A percentile compares a stretch with the other conserved stretches of the same genome.
Conservation (phyloP, 116 monocot species). For the Papilionanthe hybrid region DNA sequence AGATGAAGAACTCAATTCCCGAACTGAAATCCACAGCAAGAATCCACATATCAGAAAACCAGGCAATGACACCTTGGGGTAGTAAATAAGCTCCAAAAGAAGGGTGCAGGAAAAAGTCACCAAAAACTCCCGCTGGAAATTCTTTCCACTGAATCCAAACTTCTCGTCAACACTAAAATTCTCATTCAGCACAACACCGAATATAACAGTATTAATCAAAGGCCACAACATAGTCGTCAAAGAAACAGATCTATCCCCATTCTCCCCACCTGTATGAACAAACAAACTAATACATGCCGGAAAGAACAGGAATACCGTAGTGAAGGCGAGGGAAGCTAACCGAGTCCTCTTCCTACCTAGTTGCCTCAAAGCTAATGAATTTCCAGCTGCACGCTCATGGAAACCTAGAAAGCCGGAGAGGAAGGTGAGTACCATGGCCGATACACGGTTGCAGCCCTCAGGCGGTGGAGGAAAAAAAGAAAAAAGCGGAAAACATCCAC, state of each 20-base stretch:
- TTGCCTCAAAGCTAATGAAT: conserved; percentile 28
- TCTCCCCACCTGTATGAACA: conserved; percentile 1
- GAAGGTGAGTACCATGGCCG: conserved; percentile 46
- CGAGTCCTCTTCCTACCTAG: conserved; percentile 36
- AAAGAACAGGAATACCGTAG: conserved; percentile 48
- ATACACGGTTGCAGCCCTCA: conserved; percentile 26
- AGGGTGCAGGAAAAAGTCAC: conserved; percentile 69
- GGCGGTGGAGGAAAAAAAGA: neutral
- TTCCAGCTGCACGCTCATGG: conserved; percentile 29
- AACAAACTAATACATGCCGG: conserved; percentile 45
- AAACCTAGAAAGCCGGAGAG: conserved; percentile 47
- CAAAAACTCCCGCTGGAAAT: conserved; percentile 42
- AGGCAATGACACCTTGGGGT: conserved; percentile 61
- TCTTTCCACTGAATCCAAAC: conserved; percentile 20
- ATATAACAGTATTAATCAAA: conserved; percentile 61
- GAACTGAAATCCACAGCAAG: conserved; percentile 63
- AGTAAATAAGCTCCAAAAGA: conserved; percentile 70
- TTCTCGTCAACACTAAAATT: conserved; percentile 36
- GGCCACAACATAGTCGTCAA: conserved; percentile 50
- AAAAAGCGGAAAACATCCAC: conserved; percentile 26
- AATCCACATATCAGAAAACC: conserved; percentile 61
- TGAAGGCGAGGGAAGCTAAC: conserved; percentile 35
- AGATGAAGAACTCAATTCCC: conserved; percentile 45
- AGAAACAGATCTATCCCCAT: conserved; percentile 8
- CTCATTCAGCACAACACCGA: conserved; percentile 66